Conservation (phyloP, 75 land plant genomes). For the Gnetum montanum region DNA sequence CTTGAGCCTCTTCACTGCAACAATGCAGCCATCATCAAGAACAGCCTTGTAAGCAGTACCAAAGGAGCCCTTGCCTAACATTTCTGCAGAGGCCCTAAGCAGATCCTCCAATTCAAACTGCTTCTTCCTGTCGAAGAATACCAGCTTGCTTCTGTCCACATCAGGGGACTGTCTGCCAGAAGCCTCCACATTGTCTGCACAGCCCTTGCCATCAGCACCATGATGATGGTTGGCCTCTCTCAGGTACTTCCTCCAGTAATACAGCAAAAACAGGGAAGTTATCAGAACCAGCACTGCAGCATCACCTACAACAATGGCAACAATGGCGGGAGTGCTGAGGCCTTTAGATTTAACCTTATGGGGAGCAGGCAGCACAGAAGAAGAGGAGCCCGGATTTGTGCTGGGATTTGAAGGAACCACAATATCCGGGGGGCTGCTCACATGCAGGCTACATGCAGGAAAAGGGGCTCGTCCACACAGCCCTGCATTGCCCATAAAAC, state of each 20-base stretch:
- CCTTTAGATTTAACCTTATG: neutral
- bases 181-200: conserved; percentile 9
- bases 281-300: conserved; percentile 39
- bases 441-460: conserved; percentile 16
- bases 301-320: conserved; percentile 64
- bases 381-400: conserved; percentile 23
- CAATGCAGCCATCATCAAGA: conserved; percentile 62
- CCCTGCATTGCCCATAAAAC: conserved; percentile 45
- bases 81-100: conserved; percentile 74
- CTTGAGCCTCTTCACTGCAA: conserved; percentile 73
- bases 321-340: conserved; percentile 50
- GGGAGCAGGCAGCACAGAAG: neutral
- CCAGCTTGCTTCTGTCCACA: conserved; percentile 22
- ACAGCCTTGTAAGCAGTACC: conserved; percentile 81
- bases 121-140: conserved; percentile 40
- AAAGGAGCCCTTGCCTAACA: conserved; percentile 77
- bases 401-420: conserved; percentile 59
- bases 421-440: conserved; percentile 9
- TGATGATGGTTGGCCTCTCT: conserved; percentile 2
- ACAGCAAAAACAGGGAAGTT: conserved; percentile 26
- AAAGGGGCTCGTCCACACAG: conserved; percentile 35
- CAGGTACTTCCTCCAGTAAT: conserved; percentile 32
- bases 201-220: neutral
- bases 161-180: conserved; percentile 22
- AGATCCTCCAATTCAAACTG: conserved; percentile 72